Conservation (phyloP, 345 rosid species). For the Camelina hispida region DNA sequence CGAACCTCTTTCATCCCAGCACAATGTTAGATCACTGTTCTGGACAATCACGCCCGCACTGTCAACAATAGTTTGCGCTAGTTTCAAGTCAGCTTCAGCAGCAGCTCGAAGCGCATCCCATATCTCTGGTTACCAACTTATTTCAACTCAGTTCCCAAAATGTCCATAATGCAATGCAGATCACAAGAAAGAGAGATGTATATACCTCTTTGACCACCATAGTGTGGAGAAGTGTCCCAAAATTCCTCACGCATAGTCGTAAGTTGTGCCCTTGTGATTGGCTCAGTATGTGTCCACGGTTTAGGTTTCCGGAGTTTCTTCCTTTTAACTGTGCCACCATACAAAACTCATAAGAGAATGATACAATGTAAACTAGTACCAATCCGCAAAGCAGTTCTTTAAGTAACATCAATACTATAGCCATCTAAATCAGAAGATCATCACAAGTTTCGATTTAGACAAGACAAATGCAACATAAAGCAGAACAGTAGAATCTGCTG, state of each 20-base stretch:
- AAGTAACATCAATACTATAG: background rate
- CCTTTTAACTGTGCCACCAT: constrained; percentile 39
- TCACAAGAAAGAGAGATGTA: background rate
- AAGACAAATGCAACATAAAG: background rate
- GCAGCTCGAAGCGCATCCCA: constrained; percentile 88
- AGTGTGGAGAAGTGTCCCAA: constrained; percentile 89
- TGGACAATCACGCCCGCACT: constrained; percentile 80
- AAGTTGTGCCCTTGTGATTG: constrained; percentile 69
- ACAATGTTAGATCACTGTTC: constrained; percentile 65
- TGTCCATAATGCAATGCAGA: background rate
- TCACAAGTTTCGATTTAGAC: background rate
- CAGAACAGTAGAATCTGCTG: background rate
- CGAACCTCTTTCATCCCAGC: constrained; percentile 88
- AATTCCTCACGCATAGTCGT: constrained; percentile 74
- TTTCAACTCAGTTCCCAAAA: background rate
- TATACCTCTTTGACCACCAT: constrained; percentile 74
- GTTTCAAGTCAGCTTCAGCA: constrained; percentile 61
- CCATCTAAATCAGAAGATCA: background rate
- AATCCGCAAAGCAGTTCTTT: background rate
- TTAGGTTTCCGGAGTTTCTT: constrained; percentile 60
- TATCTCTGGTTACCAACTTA: constrained; percentile 51
- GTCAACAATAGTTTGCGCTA: constrained; percentile 76
- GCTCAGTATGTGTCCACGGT: constrained; percentile 76
- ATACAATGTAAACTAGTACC: background rate
- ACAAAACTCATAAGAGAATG: constrained; percentile 5